phyloP scores from a whole-genome alignment of 2,329 filamentous ascomycete genomes.

The Colletotrichum acutatum region DNA sequence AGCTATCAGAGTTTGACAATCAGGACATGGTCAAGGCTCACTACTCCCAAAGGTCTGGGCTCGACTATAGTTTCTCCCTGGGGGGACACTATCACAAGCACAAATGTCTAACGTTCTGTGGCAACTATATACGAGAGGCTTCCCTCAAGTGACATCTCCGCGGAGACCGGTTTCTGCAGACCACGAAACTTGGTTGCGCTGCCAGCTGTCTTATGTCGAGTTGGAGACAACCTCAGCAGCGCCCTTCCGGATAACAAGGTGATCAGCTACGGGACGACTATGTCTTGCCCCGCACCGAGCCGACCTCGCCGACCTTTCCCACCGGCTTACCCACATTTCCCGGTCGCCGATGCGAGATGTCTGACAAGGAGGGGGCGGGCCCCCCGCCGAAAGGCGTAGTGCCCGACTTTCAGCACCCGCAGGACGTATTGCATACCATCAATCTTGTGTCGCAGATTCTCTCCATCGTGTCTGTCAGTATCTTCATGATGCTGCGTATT shows the following conservation, averaged over 20 bases:
- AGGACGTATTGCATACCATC: slow-evolving; percentile 41
- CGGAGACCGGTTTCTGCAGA: not conserved
- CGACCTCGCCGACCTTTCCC: not conserved
- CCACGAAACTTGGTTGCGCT: not conserved
- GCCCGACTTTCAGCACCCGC: slow-evolving; percentile 40
- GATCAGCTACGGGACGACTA: not conserved
- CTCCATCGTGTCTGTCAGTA: slow-evolving; percentile 41
- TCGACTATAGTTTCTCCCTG: not conserved
- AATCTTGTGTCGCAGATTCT: slow-evolving; percentile 43
- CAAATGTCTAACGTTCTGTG: not conserved
- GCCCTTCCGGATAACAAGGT: not conserved
- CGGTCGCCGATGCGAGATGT: slow-evolving; percentile 22
- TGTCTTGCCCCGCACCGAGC: not conserved
- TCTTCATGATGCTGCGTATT: slow-evolving; percentile 40
- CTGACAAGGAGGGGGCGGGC: slow-evolving; percentile 18
- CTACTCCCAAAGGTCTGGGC: not conserved
- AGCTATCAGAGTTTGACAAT: not conserved
- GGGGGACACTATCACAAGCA: not conserved
- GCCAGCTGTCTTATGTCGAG: not conserved
- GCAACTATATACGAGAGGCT: not conserved
- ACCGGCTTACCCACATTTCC: not conserved
- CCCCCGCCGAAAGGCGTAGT: slow-evolving; percentile 42
- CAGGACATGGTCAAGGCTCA: not conserved
- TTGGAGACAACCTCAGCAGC: not conserved
- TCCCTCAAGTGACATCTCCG: not conserved